Percentiles rank a stretch among this genome's conserved stretches.
These are phyloP conservation scores for Cladobotryum protrusum DNA, from an alignment of 2,329 filamentous ascomycete species.

Conservation along the genomic window DNA sequence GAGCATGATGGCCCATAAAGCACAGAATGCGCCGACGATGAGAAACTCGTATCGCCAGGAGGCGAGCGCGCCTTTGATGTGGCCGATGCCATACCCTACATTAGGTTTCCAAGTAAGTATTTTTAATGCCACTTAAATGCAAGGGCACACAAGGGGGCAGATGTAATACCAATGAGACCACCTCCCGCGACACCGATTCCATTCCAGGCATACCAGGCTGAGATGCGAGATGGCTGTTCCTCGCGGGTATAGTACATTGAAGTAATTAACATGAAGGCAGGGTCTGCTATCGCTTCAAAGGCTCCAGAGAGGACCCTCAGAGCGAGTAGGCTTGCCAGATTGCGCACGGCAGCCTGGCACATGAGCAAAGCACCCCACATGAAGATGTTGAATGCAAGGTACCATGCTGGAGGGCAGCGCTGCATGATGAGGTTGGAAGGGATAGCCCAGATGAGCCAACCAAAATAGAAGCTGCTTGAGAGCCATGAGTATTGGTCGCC, in stretches of 20 bases:
- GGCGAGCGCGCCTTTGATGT: constrained; percentile 49
- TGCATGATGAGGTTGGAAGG: constrained; percentile 27
- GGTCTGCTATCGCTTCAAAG: constrained; percentile 50
- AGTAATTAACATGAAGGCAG: constrained; percentile 56
- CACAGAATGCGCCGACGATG: constrained; percentile 53
- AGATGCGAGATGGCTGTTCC: constrained; percentile 56
- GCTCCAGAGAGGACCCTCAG: constrained; percentile 57
- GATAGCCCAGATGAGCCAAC: constrained; percentile 32
- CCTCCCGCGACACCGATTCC: constrained; percentile 54
- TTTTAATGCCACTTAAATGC: background rate
- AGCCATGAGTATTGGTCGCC: constrained; percentile 49
- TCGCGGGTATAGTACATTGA: constrained; percentile 59
- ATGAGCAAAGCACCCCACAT: constrained; percentile 45
- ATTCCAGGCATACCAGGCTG: constrained; percentile 54
- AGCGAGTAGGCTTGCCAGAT: constrained; percentile 48
- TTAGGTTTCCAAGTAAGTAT: background rate
- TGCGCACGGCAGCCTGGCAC: constrained; percentile 47
- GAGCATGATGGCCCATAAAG: constrained; percentile 54
- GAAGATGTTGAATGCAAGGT: constrained; percentile 44
- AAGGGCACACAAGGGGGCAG: too few relatives aligned
- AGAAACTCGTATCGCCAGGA: constrained; percentile 65
- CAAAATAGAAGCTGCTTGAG: constrained; percentile 31
- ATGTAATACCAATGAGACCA: constrained; percentile 33
- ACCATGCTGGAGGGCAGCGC: constrained; percentile 29
- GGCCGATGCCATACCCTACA: constrained; percentile 50